Base-by-base conservation (phyloP, 495 filamentous ascomycete species). In the Aspergillus indologenus region DNA sequence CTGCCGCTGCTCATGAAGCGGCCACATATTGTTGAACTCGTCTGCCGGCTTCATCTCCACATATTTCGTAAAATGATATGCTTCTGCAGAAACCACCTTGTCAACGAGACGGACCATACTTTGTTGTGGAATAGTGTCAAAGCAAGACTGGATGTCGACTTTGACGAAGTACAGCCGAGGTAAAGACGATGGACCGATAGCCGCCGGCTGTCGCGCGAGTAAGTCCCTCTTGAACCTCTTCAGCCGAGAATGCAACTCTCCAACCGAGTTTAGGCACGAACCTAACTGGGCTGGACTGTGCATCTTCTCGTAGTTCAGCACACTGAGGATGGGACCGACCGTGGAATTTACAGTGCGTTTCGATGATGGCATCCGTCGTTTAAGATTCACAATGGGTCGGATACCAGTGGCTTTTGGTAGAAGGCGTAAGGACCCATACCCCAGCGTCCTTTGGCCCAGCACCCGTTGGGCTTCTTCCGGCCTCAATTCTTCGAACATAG, bases 81-180 rank as follows among this genome's bases (percentile, higher is more conserved):
- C 73, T 4, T 83, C 72, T 57, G 89, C 80, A 7, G 82, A 80
- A 18, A 88, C 78, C 19, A 96, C 76, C 2, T 75, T 71, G 18
- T 83, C 71, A 48, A 95, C 80, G 17, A 97, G 69, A 21, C 69
- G 61, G 52, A 98, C 63, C n/a, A 97, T 74, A 4, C 79, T 79
- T 42, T 79, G 65, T 64, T 98, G 95, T 0, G 94, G 94, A 48
- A 98, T 96, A 0, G 90, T 96, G 68, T 98, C 94, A 68, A 96
- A 98, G 54, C 94, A 96, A 9, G 91, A 83, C 69, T 91, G 80
- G 24, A 97, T 91, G 69, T 98, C 94, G 15, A 96, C 76, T 70
- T 98, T 98, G 44, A 87, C 92, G 64, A 98, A 96, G 68, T 88
- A 96, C 9, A 91, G 66, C 17, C 65, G 70, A 11, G 66, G 64